phyloP scores from a whole-genome alignment of 768 basidiomycete species.

The Pulveroboletus ravenelii region DNA sequence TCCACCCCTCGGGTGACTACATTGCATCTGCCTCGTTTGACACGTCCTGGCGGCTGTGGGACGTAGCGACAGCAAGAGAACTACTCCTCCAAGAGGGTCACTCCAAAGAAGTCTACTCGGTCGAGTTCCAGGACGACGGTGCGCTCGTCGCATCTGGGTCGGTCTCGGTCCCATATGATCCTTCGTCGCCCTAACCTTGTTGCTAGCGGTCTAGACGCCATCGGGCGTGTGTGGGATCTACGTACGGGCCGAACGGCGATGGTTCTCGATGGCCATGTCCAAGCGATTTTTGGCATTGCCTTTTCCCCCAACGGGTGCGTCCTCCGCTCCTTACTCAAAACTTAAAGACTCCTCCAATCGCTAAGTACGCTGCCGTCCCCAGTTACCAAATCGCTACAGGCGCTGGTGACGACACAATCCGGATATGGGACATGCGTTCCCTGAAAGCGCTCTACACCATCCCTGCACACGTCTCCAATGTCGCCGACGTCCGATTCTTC shows the following conservation, averaged over 20 bases:
- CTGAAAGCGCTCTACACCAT: conserved; percentile 93
- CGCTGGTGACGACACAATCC: conserved; percentile 94
- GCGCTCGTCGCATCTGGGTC: conserved; percentile 91
- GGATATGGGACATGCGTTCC: conserved; percentile 97
- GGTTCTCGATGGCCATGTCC: conserved; percentile 96
- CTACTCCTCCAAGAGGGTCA: conserved; percentile 93
- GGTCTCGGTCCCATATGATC: conserved; percentile 18
- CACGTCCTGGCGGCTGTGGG: conserved; percentile 97
- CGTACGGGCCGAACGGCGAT: conserved; percentile 94
- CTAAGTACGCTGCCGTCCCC: conserved; percentile 14
- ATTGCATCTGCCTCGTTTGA: conserved; percentile 95
- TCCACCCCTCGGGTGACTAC: conserved; percentile 94
- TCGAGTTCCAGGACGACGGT: conserved; percentile 97
- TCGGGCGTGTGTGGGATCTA: conserved; percentile 96
- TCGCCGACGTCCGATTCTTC: conserved; percentile 96
- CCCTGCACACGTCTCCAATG: conserved; percentile 91
- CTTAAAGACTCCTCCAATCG: neutral
- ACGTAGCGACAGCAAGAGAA: conserved; percentile 76
- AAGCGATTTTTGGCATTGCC: conserved; percentile 83
- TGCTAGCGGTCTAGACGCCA: conserved; percentile 86
- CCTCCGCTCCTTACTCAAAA: conserved; percentile 6
- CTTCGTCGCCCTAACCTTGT: neutral
- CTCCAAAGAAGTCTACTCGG: conserved; percentile 90
- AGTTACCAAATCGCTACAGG: conserved; percentile 98
- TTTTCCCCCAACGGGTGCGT: conserved; percentile 95